A percentile compares a stretch with the other conserved stretches of the same genome.
Conservation (phyloP, 495 filamentous ascomycete species). For the Penicillium alfredii region DNA sequence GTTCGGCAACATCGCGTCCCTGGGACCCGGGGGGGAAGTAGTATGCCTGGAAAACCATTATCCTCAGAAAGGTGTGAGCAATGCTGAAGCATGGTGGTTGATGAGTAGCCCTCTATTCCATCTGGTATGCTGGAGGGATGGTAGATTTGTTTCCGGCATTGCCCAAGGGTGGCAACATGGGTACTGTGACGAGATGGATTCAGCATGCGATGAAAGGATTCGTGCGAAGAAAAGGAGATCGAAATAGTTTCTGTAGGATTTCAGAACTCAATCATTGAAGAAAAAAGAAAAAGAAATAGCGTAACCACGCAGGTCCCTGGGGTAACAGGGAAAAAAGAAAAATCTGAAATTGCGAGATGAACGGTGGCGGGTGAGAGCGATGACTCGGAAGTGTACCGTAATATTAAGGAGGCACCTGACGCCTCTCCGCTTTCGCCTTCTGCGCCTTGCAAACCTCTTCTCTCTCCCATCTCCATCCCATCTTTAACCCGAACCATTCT, state of each 20-base stretch:
- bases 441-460: slow-evolving; percentile 31
- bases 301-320: slow-evolving; percentile 1
- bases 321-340: not conserved
- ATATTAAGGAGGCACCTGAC: slow-evolving; percentile 35
- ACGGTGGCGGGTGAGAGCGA: slow-evolving; percentile 23
- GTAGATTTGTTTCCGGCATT: not conserved
- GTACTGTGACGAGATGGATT: too few species aligned
- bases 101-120: not conserved
- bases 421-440: slow-evolving; percentile 31
- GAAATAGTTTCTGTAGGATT: not conserved
- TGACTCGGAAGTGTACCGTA: slow-evolving; percentile 18
- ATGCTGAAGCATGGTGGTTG: not conserved
- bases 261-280: not conserved
- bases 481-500: slow-evolving; percentile 1
- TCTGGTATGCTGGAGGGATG: not conserved
- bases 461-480: slow-evolving; percentile 1
- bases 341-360: slow-evolving; percentile 5
- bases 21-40: too few species aligned
- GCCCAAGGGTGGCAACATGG: not conserved
- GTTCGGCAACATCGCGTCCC: slow-evolving; percentile 1
- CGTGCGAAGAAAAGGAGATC: too few species aligned
- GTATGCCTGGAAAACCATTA: too few species aligned
- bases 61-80: too few species aligned
- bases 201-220: too few species aligned
- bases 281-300: too few species aligned